A percentile compares a stretch with the other conserved stretches of the same genome.
phyloP scores from a whole-genome alignment of 441 rosid genomes.

The Arabidopsis lyrata region DNA sequence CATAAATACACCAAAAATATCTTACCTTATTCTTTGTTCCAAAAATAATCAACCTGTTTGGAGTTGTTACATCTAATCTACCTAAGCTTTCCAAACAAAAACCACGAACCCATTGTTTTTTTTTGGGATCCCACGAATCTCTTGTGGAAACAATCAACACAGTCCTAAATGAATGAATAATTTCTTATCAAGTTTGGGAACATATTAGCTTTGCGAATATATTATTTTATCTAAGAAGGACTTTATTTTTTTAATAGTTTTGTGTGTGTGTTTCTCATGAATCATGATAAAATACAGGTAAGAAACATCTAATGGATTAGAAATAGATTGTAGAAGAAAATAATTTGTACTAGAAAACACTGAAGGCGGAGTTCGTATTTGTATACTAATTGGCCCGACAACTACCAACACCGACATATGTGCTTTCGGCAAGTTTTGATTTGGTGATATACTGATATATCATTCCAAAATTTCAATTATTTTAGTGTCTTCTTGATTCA shows the following conservation, averaged over 20 bases:
- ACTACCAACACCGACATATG: slow-evolving; percentile 35
- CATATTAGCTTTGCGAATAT: background rate
- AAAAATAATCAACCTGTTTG: background rate
- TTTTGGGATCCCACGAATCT: slow-evolving; percentile 1
- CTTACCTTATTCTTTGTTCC: too few species aligned
- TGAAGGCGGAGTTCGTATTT: slow-evolving; percentile 1
- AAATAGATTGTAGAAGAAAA: background rate
- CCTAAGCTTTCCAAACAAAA: slow-evolving; percentile 18
- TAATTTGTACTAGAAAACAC: slow-evolving; percentile 7
- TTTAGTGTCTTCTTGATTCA: background rate
- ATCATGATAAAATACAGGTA: background rate
- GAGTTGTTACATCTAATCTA: slow-evolving; percentile 38
- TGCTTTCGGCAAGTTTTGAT: slow-evolving; percentile 42
- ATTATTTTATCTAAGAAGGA: background rate
- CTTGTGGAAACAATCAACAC: slow-evolving; percentile 3
- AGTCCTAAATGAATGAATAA: background rate
- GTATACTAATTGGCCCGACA: slow-evolving; percentile 26
- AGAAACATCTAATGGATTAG: too few species aligned
- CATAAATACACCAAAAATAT: too few species aligned
- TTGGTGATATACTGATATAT: slow-evolving; percentile 16
- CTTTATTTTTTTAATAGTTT: too few species aligned
- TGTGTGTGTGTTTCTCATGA: background rate
- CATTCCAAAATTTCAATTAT: slow-evolving; percentile 8
- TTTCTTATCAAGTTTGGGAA: background rate
- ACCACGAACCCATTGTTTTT: slow-evolving; percentile 7